These are phyloP conservation scores for Coemansia sp. DNA, from an alignment of 192 early-diverging fungal genomes.

Conservation along the genomic window DNA sequence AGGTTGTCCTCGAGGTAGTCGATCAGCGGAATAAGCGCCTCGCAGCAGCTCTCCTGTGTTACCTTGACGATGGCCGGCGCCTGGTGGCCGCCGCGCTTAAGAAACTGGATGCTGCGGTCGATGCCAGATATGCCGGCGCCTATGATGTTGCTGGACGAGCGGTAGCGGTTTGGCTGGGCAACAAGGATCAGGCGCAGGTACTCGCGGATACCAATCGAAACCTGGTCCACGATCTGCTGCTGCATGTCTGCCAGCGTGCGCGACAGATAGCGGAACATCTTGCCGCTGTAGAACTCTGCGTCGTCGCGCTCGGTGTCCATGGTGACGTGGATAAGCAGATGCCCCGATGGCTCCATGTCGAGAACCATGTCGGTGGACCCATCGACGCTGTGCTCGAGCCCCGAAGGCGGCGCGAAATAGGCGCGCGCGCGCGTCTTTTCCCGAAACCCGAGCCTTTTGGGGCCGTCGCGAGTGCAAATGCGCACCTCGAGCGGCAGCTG, in stretches of 20 bases:
- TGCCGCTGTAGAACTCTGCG: conserved; percentile 79
- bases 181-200: conserved; percentile 65
- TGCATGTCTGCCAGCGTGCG: conserved; percentile 67
- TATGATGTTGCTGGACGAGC: conserved; percentile 24
- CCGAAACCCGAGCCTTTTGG: conserved; percentile 41
- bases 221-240: conserved; percentile 70
- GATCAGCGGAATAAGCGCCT: conserved; percentile 63
- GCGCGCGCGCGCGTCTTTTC: conserved; percentile 59
- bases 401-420: conserved; percentile 59
- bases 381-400: conserved; percentile 35
- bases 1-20: conserved; percentile 77
- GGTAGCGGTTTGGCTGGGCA: conserved; percentile 41
- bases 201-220: conserved; percentile 60
- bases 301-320: conserved; percentile 78
- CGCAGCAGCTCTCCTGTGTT: conserved; percentile 59
- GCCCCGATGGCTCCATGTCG: conserved; percentile 66
- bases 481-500: conserved; percentile 42
- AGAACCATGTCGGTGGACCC: conserved; percentile 67
- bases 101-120: conserved; percentile 56
- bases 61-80: conserved; percentile 35
- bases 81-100: conserved; percentile 39
- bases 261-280: conserved; percentile 68
- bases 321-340: conserved; percentile 64
- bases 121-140: conserved; percentile 20
- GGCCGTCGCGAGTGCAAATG: conserved; percentile 51